Conservation (phyloP, 768 basidiomycete species). For the Termitomyces heimii region DNA sequence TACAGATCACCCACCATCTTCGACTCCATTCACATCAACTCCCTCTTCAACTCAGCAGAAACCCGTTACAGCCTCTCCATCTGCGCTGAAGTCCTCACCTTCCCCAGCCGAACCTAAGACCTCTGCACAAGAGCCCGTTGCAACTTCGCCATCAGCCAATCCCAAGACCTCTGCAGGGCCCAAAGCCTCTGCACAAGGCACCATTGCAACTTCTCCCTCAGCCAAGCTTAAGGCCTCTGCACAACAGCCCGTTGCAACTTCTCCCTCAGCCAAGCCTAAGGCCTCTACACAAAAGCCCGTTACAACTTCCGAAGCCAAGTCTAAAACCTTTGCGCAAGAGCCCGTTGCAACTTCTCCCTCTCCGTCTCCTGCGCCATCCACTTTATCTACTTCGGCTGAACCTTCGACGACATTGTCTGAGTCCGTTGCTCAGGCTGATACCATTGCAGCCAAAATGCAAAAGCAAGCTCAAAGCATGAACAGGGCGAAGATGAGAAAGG, state of each 20-base stretch:
- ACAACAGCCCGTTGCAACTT: neutral
- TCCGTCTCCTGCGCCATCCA: neutral
- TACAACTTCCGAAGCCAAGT: neutral
- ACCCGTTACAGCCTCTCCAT: neutral
- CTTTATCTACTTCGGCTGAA: neutral
- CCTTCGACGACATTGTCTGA: neutral
- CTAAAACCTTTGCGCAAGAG: too few relatives aligned
- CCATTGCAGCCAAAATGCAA: constrained; percentile 1
- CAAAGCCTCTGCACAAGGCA: neutral
- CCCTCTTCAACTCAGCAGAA: neutral
- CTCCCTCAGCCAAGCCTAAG: neutral
- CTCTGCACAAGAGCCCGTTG: neutral
- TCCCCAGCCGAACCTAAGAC: neutral
- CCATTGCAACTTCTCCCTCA: neutral
- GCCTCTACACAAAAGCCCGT: neutral
- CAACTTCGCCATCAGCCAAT: neutral
- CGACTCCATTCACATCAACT: neutral
- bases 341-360: neutral
- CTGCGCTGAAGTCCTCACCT: neutral
- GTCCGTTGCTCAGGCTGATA: neutral
- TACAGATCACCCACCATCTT: neutral
- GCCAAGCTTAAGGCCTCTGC: neutral
- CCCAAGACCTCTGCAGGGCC: too few relatives aligned
- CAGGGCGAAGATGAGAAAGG: neutral
- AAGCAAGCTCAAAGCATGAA: constrained; percentile 1